These are phyloP conservation scores for Cercospora brassicicola DNA, from an alignment of 2,329 filamentous ascomycete genomes.

Conservation along the genomic window DNA sequence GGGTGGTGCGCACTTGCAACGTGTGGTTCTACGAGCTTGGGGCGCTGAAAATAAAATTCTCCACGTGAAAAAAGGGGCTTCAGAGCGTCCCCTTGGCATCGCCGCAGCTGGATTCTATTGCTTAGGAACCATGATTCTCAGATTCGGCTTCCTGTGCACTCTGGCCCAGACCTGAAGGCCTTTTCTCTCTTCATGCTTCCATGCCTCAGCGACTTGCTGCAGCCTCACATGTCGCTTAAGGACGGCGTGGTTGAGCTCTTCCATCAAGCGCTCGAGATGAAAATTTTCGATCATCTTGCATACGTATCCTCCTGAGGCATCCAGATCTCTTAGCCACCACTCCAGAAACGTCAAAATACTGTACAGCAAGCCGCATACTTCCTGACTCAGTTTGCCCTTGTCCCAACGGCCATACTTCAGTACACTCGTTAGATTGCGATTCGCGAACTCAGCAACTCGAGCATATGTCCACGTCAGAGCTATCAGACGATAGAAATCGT, in stretches of 20 bases:
- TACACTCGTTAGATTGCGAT: not conserved
- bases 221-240: not conserved
- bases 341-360: not conserved
- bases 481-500: not conserved
- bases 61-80: not conserved
- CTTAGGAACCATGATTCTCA: not conserved
- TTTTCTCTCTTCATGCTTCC: not conserved
- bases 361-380: not conserved
- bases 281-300: not conserved
- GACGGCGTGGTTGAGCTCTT: not conserved
- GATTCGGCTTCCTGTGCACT: not conserved
- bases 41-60: not conserved
- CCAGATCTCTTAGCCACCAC: not conserved
- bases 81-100: not conserved
- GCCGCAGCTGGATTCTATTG: not conserved
- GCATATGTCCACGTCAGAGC: constrained; percentile 5
- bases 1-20: not conserved
- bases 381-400: not conserved
- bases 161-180: not conserved
- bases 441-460: not conserved
- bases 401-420: not conserved
- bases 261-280: not conserved
- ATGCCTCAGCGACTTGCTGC: not conserved
- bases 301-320: not conserved
- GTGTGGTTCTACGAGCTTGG: not conserved